Percentiles rank a stretch among this genome's conserved stretches.
phyloP scores from a whole-genome alignment of 768 basidiomycete species.

The Mycena chlorophos region DNA sequence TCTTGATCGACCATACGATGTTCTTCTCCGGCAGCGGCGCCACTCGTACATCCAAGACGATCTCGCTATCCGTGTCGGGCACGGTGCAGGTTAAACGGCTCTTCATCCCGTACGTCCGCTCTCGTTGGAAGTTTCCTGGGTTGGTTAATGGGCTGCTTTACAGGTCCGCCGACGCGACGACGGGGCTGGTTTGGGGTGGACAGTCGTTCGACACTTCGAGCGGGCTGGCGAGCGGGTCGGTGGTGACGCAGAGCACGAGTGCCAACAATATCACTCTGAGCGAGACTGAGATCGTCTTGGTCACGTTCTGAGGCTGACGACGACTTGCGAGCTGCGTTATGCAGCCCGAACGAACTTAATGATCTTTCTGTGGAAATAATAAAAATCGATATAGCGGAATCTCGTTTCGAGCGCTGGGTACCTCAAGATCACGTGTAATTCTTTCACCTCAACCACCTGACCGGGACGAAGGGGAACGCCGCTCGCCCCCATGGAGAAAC shows the following conservation, averaged over 20 bases:
- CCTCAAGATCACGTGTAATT: too few relatives aligned
- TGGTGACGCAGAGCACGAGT: not conserved
- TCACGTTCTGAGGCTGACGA: constrained; percentile 1
- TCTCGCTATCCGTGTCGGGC: constrained; percentile 37
- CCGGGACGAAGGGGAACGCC: too few relatives aligned
- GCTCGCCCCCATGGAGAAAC: too few relatives aligned
- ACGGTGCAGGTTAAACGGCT: constrained; percentile 50
- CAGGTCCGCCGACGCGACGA: constrained; percentile 51
- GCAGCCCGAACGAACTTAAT: too few relatives aligned
- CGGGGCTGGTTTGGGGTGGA: constrained; percentile 57
- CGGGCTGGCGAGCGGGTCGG: constrained; percentile 12
- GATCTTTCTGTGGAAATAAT: too few relatives aligned
- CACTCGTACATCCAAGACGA: constrained; percentile 44
- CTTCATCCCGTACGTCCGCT: constrained; percentile 45
- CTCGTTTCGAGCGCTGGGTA: too few relatives aligned
- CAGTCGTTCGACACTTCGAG: constrained; percentile 58
- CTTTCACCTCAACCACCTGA: too few relatives aligned
- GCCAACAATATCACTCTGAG: not conserved
- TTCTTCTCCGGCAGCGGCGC: constrained; percentile 43
- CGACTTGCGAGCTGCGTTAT: too few relatives aligned
- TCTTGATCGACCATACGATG: constrained; percentile 62
- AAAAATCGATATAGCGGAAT: too few relatives aligned
- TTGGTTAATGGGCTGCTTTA: not conserved
- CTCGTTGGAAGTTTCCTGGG: not conserved
- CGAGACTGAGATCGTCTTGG: constrained; percentile 15